Base-by-base conservation (phyloP, 495 filamentous ascomycete genomes). In the Xylaria cubensis region DNA sequence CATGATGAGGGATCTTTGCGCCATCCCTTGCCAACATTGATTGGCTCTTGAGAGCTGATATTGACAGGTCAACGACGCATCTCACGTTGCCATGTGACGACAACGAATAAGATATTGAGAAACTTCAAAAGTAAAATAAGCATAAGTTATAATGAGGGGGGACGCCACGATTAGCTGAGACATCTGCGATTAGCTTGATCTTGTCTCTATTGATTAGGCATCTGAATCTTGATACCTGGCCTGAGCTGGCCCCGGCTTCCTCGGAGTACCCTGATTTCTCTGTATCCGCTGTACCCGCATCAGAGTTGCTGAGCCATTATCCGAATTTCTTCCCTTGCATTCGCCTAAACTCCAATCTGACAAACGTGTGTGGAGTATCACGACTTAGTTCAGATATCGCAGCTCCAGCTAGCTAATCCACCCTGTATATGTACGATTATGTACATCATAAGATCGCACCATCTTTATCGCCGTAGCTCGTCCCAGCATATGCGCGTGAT, bases 251-350 rank as follows among this genome's bases (percentile, higher is more conserved):
- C 13, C 4, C 53, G 53, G 53, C 53, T 56, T 29, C 26, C 53
- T 32, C 53, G 53, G 53, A 32, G 10, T 8, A 6, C 15, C 13
- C 2, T 32, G n/a, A 29, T 32, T 56, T 32, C 29, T 61, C 58
- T n/a, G 36, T 64, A 42, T 44, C 36, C 39, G 61, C 61, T 13
- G 12, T 44, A 64, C 19, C 58, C 32, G 58, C 39, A 42, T 64
- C 21, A 44, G 21, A 44, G 26, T 5, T 64, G 21, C 32, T 36
- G 34, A 61, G 17, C 19, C 58, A 39, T 39, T 39, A 17, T 59
- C 32, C 26, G 19, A 39, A 19, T 6, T n/a, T 9, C 19, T 39
- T n/a, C 34, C 5, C 12, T 39, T 41, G 58, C 34, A 61, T 17
- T 39, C 29, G 24, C 34, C 32, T 6, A n/a, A 59, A 21, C 19